Percentiles rank a stretch among this genome's conserved stretches.
These are phyloP conservation scores for Eucalyptus cloeziana DNA, from an alignment of 345 rosid genomes.

Conservation along the genomic window DNA sequence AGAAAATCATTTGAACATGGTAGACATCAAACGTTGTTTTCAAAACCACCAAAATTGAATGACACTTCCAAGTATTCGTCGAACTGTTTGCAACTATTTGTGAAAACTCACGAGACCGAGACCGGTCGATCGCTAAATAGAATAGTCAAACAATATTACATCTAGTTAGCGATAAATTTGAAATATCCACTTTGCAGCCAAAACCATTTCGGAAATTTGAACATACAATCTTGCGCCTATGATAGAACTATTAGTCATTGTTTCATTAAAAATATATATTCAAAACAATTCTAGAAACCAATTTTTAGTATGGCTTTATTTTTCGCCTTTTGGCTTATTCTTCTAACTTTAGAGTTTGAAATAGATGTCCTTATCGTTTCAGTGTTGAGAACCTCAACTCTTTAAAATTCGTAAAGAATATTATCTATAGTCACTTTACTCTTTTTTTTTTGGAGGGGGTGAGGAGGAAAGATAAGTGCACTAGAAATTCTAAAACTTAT, in stretches of 20 bases:
- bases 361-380: not conserved
- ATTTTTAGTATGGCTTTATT: not conserved
- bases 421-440: not conserved
- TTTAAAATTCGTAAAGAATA: too few species aligned
- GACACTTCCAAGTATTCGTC: not conserved
- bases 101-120: not conserved
- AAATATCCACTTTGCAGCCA: not conserved
- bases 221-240: not conserved
- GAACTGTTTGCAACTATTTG: not conserved
- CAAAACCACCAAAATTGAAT: not conserved
- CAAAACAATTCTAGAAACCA: not conserved
- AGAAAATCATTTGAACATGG: not conserved
- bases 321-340: not conserved
- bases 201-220: not conserved
- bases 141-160: not conserved
- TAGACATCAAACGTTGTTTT: not conserved
- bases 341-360: not conserved
- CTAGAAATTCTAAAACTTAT: accelerated
- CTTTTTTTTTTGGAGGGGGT: accelerated
- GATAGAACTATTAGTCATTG: not conserved
- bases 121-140: not conserved
- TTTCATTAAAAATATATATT: not conserved
- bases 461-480: too few species aligned
- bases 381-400: not conserved
- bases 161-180: not conserved